Base-by-base conservation (phyloP, 208 protist genomes). In the Vickermania spadyakhi region DNA sequence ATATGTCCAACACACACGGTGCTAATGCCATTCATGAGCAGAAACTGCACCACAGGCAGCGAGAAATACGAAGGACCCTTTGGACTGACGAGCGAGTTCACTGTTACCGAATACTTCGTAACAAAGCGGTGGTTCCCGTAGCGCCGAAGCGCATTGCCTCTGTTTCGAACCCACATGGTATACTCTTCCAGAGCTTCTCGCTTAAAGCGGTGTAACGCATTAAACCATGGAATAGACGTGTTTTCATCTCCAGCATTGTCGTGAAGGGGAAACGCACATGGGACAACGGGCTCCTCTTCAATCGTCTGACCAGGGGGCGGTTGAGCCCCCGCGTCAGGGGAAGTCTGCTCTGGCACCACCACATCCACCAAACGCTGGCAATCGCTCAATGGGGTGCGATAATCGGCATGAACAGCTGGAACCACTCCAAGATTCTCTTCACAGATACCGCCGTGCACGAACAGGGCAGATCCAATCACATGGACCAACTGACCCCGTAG, bases 1-100 rank as follows among this genome's bases (percentile, higher is more conserved):
- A 90, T 77, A 59, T 96, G 90, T 4, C 90, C 90, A 2, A 62
- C 52, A 62, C 84, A 93, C 41, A 96, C 75, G 14, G 69, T 74
- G 42, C 69, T 52, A 28, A 96, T 67, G 27, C 89, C 89, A 50
- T 69, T 76, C 49, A 69, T 51, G 27, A 86, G 73, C n/a, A 95
- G 70, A 65, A 81, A 88, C 22, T 77, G 58, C 2, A 77, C 81
- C 3, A 76, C 81, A 14, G 67, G 58, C 31, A 92, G 75, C 31
- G 72, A 54, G 30, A 76, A 59, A 60, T 79, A 77, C 28, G 64
- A 60, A 1, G 87, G 84, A 2, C 84, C 81, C 36, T 86, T 60
- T 2, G 52, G 0, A 18, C 64, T 49, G 30, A 89, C 69, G 28
- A 82, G 68, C 3, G 74, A 75, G 23, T 72, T 69, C 3, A 94